Conservation (phyloP, 768 basidiomycete genomes). For the Mycena maculata region DNA sequence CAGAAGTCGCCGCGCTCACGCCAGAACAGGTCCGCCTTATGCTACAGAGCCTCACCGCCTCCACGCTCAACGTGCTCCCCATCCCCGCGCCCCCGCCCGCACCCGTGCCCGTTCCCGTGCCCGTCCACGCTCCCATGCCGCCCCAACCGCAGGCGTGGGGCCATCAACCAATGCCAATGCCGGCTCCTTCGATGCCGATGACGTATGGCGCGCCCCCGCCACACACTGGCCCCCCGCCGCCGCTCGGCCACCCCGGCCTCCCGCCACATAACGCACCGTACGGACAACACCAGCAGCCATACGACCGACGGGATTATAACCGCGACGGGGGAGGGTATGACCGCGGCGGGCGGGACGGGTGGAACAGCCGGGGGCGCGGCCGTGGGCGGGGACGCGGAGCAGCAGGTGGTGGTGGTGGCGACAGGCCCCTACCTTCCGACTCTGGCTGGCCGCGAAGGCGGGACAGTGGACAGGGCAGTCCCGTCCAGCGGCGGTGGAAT, state of each 20-base stretch:
- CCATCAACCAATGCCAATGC: conserved; percentile 14
- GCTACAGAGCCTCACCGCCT: conserved; percentile 66
- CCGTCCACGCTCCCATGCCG: conserved; percentile 46
- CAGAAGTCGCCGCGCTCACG: conserved; percentile 78
- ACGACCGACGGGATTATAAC: conserved; percentile 37
- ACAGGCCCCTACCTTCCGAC: conserved; percentile 59
- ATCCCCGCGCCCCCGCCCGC: no score
- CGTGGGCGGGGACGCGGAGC: conserved; percentile 47
- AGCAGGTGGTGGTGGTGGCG: conserved; percentile 40
- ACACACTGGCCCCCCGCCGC: conserved; percentile 29
- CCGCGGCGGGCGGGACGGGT: conserved; percentile 46
- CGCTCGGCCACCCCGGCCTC: background rate
- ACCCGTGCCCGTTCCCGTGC: no score
- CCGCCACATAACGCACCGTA: conserved; percentile 38
- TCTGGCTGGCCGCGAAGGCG: conserved; percentile 68
- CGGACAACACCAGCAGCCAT: conserved; percentile 42
- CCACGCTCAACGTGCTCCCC: conserved; percentile 46
- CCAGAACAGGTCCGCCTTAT: conserved; percentile 82
- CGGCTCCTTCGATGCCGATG: no score
- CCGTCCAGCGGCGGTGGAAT: conserved; percentile 36
- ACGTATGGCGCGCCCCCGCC: no score
- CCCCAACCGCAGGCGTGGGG: conserved; percentile 30
- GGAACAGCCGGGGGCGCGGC: conserved; percentile 47
- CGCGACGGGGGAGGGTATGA: conserved; percentile 42
- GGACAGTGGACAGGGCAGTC: conserved; percentile 44